A percentile compares a stretch with the other conserved stretches of the same genome.
Evolutionary conservation across 2,329 filamentous ascomycete species (phyloP).

Genomic region (Fusarium albosuccineum): DNA sequence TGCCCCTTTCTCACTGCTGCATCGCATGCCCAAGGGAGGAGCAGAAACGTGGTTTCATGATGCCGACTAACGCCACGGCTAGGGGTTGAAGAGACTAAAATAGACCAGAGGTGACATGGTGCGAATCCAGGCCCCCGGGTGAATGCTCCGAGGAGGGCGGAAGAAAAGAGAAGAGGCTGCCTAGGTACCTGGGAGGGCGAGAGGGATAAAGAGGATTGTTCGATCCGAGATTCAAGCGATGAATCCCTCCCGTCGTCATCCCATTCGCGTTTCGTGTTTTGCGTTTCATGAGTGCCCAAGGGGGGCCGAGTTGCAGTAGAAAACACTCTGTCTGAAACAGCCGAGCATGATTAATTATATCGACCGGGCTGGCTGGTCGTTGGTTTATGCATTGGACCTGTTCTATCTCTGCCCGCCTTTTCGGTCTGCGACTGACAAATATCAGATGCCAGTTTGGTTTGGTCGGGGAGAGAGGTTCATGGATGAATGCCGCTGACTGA

Average conservation of each 20-base stretch:
- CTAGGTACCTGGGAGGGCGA: constrained; percentile 2
- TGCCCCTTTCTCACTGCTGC: constrained; percentile 36
- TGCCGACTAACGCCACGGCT: constrained; percentile 27
- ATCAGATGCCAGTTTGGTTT: constrained; percentile 1
- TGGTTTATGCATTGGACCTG: constrained; percentile 20
- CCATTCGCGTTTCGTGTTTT: constrained; percentile 39
- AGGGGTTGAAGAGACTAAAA: constrained; percentile 18
- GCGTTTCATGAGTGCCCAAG: constrained; percentile 42
- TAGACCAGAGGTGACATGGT: constrained; percentile 6
- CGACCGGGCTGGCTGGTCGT: constrained; percentile 8
- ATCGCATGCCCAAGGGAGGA: constrained; percentile 25
- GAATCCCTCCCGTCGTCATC: constrained; percentile 24
- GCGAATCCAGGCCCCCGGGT: neutral
- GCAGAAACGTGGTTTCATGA: constrained; percentile 43
- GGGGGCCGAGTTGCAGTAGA: constrained; percentile 2
- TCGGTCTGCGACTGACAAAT: neutral
- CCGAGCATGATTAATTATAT: constrained; percentile 28
- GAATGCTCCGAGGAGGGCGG: neutral
- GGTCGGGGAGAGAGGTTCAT: neutral
- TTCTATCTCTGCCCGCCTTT: neutral
- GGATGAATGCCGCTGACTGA: neutral
- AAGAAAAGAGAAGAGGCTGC: constrained; percentile 2
- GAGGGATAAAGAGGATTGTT: constrained; percentile 3
- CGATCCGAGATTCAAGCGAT: constrained; percentile 12
- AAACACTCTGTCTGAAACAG: constrained; percentile 46